phyloP scores from a whole-genome alignment of 768 basidiomycete species.

The Boletus vinaceobasis region DNA sequence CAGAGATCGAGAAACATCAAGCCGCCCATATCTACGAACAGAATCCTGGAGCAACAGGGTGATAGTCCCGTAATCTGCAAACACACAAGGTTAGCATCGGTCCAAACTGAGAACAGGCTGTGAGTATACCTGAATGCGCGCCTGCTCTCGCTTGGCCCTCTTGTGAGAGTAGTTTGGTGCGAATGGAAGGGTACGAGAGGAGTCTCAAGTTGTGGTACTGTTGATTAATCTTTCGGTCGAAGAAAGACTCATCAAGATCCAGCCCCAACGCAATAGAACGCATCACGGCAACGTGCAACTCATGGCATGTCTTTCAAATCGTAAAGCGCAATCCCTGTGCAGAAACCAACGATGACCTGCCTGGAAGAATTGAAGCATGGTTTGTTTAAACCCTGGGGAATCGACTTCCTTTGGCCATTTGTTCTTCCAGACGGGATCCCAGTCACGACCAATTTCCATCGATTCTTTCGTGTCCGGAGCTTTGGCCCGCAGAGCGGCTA shows the following conservation, averaged over 20 bases:
- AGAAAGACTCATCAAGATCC: conserved; percentile 67
- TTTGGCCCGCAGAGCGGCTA: conserved; percentile 65
- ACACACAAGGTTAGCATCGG: not conserved
- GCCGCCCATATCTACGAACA: conserved; percentile 31
- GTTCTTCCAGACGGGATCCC: conserved; percentile 75
- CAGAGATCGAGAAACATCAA: not conserved
- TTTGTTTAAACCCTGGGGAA: conserved; percentile 63
- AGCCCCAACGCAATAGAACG: conserved; percentile 82
- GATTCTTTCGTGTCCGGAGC: conserved; percentile 82
- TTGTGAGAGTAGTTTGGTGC: conserved; percentile 48
- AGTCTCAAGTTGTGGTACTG: conserved; percentile 81
- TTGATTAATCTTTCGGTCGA: conserved; percentile 70
- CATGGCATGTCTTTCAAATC: conserved; percentile 59
- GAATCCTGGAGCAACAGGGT: conserved; percentile 80
- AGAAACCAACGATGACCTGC: conserved; percentile 29
- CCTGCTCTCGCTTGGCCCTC: conserved; percentile 80
- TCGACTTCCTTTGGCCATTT: conserved; percentile 69
- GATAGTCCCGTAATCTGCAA: conserved; percentile 75
- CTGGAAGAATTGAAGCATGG: conserved; percentile 76
- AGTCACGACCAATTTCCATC: conserved; percentile 88
- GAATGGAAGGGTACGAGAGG: conserved; percentile 78
- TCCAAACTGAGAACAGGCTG: not conserved
- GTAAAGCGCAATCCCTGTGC: not conserved
- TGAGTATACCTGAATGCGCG: conserved; percentile 63
- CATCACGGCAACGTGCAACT: conserved; percentile 75